These are phyloP conservation scores for Volvox carteri DNA, from an alignment of 163 green algal species.

Conservation along the genomic window DNA sequence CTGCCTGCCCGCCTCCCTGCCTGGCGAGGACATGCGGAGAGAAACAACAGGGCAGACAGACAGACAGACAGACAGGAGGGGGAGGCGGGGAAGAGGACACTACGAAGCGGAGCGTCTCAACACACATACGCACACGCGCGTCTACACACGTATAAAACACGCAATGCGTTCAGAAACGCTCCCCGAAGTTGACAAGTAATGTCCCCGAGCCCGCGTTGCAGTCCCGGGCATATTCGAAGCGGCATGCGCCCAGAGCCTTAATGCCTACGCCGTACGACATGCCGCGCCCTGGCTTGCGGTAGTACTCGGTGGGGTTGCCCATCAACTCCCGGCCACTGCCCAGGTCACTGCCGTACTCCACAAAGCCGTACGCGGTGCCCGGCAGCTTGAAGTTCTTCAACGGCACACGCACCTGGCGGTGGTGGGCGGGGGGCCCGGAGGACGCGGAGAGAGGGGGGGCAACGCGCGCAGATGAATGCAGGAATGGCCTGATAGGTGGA, in stretches of 20 bases:
- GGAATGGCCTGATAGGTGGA: too few species aligned
- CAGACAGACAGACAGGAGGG: too few species aligned
- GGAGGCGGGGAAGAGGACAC: too few species aligned
- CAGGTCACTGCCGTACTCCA: conserved; percentile 92
- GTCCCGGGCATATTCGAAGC: conserved; percentile 91
- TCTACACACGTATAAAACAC: too few species aligned
- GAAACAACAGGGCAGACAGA: too few species aligned
- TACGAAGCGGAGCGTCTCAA: too few species aligned
- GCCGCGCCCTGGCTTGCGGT: conserved; percentile 86
- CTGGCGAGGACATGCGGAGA: too few species aligned
- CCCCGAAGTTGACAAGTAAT: conserved; percentile 91
- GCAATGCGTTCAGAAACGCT: conserved; percentile 93
- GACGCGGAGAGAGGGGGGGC: not conserved
- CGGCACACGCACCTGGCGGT: conserved; percentile 76
- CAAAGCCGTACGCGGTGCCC: conserved; percentile 88
- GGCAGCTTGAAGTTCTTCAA: conserved; percentile 75
- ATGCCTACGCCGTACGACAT: conserved; percentile 85
- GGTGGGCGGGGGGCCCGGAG: not conserved
- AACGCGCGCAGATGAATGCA: too few species aligned
- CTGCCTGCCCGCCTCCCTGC: too few species aligned
- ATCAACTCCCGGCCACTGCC: conserved; percentile 63
- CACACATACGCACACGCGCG: too few species aligned
- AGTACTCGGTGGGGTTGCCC: conserved; percentile 80
- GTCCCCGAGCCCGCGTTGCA: conserved; percentile 84
- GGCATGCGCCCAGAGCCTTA: conserved; percentile 84